Base-by-base conservation (phyloP, 345 rosid genomes). In the Laguncularia racemosa region DNA sequence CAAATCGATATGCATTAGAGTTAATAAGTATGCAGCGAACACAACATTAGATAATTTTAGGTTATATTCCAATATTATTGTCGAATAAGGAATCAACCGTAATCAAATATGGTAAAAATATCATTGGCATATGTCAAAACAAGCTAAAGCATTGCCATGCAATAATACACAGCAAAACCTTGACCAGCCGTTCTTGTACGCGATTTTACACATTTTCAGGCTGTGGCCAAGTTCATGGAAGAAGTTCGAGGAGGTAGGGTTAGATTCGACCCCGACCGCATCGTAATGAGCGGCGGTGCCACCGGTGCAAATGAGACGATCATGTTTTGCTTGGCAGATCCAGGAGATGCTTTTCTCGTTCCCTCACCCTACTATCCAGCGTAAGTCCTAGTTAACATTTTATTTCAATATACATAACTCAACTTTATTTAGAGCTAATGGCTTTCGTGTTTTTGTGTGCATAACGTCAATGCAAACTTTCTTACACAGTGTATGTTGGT, bases 251-350 rank as follows among this genome's bases (percentile, higher is more conserved):
- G 87, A 2, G 79, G 71, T 11, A 75, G 70, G 66, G 85, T 67
- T 12, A 73, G 47, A 52, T 88, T 85, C 56, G 88, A 91, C 52
- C 88, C 91, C 0, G 77, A 79, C 13, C 80, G 96, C 15, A 45
- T 88, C 12, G 95, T 88, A 12, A 85, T 91, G 98, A 67, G 83
- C 44, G 98, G 96, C 13, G 96, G 95, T 21, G 96, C 96, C 16
- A 91, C 98, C 50, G 98, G 95, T 33, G 98, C 98, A 0, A 79
- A 73, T 52, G 98, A 91, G 77, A 60, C 78, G 3, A 64, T 82
- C n/a, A 81, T 81, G 70, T 91, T 91, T 64, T 88, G 96, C 56
- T 68, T 91, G 64, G 98, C 98, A 3, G 82, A 91, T 63, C 98
- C 78, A 0, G 96, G 84, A 33, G 96, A 88, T 50, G 92, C 83